Evolutionary conservation across 129 eudicot genomes (phyloP).

Genomic region (Lonicera japonica): DNA sequence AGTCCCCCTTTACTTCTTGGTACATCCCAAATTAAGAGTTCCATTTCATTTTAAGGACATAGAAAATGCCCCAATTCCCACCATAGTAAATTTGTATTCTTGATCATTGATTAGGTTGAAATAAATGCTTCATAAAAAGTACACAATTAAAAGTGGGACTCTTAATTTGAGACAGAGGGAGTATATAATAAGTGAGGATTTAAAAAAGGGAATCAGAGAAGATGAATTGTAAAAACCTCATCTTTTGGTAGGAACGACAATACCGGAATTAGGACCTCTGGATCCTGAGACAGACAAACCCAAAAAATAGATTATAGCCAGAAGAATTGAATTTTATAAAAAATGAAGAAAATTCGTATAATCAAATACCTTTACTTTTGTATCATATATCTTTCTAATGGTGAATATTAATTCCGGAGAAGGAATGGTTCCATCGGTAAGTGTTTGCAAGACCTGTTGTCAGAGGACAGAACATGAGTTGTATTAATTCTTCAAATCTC

Average conservation of each 20-base stretch:
- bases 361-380: conserved; percentile 54
- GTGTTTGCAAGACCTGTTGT: conserved; percentile 74
- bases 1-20: not conserved
- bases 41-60: too few relatives aligned
- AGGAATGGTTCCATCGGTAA: conserved; percentile 86
- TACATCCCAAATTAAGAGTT: not conserved
- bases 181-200: not conserved
- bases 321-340: conserved; percentile 5
- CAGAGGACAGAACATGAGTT: conserved; percentile 3
- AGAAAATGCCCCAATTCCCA: too few relatives aligned
- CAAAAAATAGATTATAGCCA: conserved; percentile 10
- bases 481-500: not conserved
- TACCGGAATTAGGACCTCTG: conserved; percentile 73
- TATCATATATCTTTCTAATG: conserved; percentile 62
- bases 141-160: too few relatives aligned
- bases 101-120: too few relatives aligned
- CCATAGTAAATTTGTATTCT: too few relatives aligned
- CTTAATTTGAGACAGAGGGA: too few relatives aligned
- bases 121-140: too few relatives aligned
- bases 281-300: conserved; percentile 45
- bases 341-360: not conserved
- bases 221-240: conserved; percentile 47
- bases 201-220: not conserved
- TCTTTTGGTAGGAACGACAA: conserved; percentile 70
- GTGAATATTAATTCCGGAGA: conserved; percentile 64